Conservation (phyloP, 805 yeast genomes). For the Zygosaccharomyces rouxii region DNA sequence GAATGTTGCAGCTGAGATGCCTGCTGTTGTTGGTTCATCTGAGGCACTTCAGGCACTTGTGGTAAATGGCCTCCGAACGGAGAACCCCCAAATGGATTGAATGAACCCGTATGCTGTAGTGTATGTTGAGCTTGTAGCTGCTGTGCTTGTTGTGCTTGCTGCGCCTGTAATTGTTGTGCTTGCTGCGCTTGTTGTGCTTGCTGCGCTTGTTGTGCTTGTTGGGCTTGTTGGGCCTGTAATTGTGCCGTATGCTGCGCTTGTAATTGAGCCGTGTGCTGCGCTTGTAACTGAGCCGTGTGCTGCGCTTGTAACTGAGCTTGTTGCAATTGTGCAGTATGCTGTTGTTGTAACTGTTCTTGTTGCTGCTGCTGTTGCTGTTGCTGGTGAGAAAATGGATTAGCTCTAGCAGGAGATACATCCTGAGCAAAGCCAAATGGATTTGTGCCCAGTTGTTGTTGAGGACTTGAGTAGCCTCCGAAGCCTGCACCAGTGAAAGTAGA, state of each 20-base stretch:
- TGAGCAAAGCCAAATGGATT: conserved; percentile 38
- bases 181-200: conserved; percentile 11
- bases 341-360: conserved; percentile 9
- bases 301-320: conserved; percentile 13
- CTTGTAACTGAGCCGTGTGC: conserved; percentile 13
- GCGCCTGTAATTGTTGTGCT: conserved; percentile 1
- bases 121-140: conserved; percentile 15
- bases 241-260: conserved; percentile 4
- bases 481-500: conserved; percentile 52
- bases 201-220: conserved; percentile 6
- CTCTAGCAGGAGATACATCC: conserved; percentile 9
- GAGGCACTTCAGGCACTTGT: neutral
- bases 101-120: conserved; percentile 7
- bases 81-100: neutral
- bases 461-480: conserved; percentile 47
- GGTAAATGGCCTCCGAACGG: neutral
- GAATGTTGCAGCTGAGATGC: conserved; percentile 3
- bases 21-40: neutral
- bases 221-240: conserved; percentile 7
- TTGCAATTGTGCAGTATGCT: neutral
- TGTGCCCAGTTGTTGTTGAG: conserved; percentile 31
- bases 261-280: conserved; percentile 5
- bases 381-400: conserved; percentile 13
- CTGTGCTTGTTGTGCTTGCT: conserved; percentile 5
- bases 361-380: conserved; percentile 11